These are phyloP conservation scores for Penicillium verrucosum DNA, from an alignment of 2,329 filamentous ascomycete genomes.

Conservation along the genomic window DNA sequence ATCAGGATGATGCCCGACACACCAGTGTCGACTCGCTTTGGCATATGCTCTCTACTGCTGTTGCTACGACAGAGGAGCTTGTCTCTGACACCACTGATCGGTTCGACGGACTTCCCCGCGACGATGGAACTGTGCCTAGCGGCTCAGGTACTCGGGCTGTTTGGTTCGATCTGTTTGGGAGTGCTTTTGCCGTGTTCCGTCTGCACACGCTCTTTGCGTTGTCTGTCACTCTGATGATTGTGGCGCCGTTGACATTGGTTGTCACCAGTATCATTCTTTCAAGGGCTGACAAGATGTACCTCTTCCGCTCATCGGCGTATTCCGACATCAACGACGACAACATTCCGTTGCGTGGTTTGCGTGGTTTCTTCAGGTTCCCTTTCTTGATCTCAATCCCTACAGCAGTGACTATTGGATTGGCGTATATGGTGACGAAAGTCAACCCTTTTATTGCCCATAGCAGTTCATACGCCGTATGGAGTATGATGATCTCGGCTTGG, in stretches of 20 bases:
- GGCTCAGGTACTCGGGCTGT: conserved; percentile 68
- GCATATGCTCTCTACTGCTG: conserved; percentile 89
- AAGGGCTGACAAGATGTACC: conserved; percentile 78
- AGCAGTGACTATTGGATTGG: conserved; percentile 66
- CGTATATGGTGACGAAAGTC: conserved; percentile 72
- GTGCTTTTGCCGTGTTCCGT: conserved; percentile 71
- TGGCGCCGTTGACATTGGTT: conserved; percentile 70
- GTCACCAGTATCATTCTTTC: conserved; percentile 66
- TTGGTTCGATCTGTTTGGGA: conserved; percentile 92
- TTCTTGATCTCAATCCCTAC: conserved; percentile 68
- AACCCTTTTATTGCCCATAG: conserved; percentile 92
- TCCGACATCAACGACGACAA: conserved; percentile 60
- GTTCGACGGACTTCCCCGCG: conserved; percentile 61
- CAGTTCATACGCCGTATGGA: conserved; percentile 82
- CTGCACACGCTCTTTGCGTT: conserved; percentile 83
- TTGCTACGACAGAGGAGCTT: conserved; percentile 70
- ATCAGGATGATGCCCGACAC: conserved; percentile 80
- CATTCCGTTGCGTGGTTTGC: conserved; percentile 68
- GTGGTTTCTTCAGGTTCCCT: conserved; percentile 81
- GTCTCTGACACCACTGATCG: conserved; percentile 64
- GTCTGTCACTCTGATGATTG: conserved; percentile 77
- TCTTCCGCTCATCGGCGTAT: conserved; percentile 67
- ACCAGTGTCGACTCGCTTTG: conserved; percentile 66
- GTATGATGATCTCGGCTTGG: conserved; percentile 79
- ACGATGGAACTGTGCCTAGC: conserved; percentile 62